A percentile compares a stretch with the other conserved stretches of the same genome.
These are phyloP conservation scores for Borovskyia barvae DNA, from an alignment of 208 protist species.

Conservation along the genomic window DNA sequence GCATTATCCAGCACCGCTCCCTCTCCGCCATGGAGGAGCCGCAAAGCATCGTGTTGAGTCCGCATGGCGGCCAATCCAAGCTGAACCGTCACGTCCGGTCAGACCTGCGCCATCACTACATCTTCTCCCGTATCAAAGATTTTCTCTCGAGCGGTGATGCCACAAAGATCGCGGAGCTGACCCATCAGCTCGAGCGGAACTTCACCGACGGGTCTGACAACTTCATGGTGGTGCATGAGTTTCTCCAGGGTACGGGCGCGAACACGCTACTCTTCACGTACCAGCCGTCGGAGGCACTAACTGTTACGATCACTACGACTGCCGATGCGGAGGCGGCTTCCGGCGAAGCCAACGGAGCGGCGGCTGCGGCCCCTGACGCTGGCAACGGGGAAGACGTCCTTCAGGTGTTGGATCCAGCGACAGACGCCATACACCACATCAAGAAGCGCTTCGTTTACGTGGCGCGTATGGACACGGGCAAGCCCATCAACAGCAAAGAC, in stretches of 20 bases:
- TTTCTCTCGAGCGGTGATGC: conserved; percentile 83
- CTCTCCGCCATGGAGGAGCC: conserved; percentile 10
- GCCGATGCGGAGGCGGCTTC: conserved; percentile 1
- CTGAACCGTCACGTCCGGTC: conserved; percentile 41
- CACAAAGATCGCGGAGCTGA: conserved; percentile 55
- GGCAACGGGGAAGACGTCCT: conserved; percentile 53
- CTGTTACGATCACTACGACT: neutral
- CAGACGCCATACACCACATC: conserved; percentile 59
- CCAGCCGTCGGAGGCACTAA: conserved; percentile 37
- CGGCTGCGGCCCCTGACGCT: conserved; percentile 1
- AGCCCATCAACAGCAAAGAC: conserved; percentile 77
- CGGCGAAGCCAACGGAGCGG: neutral
- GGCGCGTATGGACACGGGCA: conserved; percentile 52
- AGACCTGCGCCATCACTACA: conserved; percentile 82
- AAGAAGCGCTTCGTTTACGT: conserved; percentile 82
- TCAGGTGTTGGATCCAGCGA: conserved; percentile 61
- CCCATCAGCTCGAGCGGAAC: conserved; percentile 59
- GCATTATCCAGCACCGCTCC: too few relatives aligned
- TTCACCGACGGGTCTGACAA: conserved; percentile 83
- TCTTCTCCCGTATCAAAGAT: conserved; percentile 86
- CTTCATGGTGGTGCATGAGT: conserved; percentile 85
- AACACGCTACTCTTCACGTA: conserved; percentile 84
- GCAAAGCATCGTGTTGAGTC: neutral
- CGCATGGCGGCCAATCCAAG: conserved; percentile 7
- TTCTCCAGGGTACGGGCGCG: conserved; percentile 79